Evolutionary conservation across 148 eudicot species (phyloP).

Genomic region (Heliosperma pusillum): DNA sequence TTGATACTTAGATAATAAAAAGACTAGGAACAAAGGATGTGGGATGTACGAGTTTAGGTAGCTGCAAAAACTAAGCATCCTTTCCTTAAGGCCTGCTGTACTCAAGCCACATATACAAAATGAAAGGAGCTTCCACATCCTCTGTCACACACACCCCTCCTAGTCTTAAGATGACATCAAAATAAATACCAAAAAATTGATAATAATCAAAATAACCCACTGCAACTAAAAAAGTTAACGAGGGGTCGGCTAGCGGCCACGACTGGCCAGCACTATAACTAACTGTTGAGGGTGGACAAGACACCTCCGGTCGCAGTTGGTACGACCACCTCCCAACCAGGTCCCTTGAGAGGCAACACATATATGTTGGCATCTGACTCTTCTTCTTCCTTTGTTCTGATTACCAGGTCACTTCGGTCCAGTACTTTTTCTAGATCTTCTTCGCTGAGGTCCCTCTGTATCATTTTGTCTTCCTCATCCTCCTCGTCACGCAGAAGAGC

Average conservation of each 20-base stretch:
- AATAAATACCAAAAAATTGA: neutral
- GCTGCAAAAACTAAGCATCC: conserved; percentile 26
- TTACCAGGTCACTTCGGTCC: conserved; percentile 69
- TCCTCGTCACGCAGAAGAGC: conserved; percentile 73
- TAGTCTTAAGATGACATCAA: neutral
- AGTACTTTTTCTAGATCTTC: conserved; percentile 72
- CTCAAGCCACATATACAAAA: conserved; percentile 27
- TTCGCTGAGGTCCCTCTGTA: conserved; percentile 82
- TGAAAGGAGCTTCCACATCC: conserved; percentile 25
- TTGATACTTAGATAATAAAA: neutral
- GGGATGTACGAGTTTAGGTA: neutral
- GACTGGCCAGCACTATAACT: neutral
- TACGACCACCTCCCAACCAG: conserved; percentile 97
- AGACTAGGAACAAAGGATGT: conserved; percentile 14
- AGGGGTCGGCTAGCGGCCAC: neutral
- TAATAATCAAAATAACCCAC: neutral
- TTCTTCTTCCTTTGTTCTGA: conserved; percentile 26
- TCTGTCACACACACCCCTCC: neutral
- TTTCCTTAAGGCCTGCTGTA: conserved; percentile 22
- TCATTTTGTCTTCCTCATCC: conserved; percentile 69
- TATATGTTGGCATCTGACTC: conserved; percentile 24
- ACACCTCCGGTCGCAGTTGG: conserved; percentile 77
- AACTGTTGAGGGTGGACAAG: conserved; percentile 77
- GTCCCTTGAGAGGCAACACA: conserved; percentile 73
- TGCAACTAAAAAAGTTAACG: no score